Percentiles rank a stretch among this genome's conserved stretches.
Conservation (phyloP, 345 rosid genomes). For the Murraya koenigii region DNA sequence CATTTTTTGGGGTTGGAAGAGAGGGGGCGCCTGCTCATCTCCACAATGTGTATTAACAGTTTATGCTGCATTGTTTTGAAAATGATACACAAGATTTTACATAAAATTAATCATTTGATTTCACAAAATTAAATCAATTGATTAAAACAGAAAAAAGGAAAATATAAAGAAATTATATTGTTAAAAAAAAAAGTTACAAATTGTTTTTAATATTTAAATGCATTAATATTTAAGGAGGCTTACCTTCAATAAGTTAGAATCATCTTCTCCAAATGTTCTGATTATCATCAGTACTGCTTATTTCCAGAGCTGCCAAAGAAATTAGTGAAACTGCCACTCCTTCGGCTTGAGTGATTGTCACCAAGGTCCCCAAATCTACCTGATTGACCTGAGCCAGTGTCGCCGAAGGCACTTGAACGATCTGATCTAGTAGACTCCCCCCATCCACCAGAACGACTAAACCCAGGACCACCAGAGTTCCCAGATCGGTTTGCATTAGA, state of each 20-base stretch:
- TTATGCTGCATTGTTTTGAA: background rate
- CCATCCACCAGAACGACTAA: slow-evolving; percentile 35
- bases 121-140: background rate
- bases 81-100: background rate
- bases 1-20: too few species aligned
- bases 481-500: slow-evolving; percentile 23
- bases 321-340: slow-evolving; percentile 26
- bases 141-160: background rate
- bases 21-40: too few species aligned
- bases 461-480: slow-evolving; percentile 33
- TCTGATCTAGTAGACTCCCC: slow-evolving; percentile 35
- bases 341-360: slow-evolving; percentile 5
- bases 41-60: background rate
- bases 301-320: slow-evolving; percentile 17
- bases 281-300: background rate
- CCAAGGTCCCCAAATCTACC: slow-evolving; percentile 36
- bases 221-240: background rate
- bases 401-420: slow-evolving; percentile 44
- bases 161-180: background rate
- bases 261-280: background rate
- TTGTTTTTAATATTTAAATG: background rate
- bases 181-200: background rate
- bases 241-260: slow-evolving; percentile 13
- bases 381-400: slow-evolving; percentile 39
- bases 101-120: background rate